A percentile compares a stretch with the other conserved stretches of the same genome.
Conservation (phyloP, 305 asterid species). For the Ilex paraguariensis region DNA sequence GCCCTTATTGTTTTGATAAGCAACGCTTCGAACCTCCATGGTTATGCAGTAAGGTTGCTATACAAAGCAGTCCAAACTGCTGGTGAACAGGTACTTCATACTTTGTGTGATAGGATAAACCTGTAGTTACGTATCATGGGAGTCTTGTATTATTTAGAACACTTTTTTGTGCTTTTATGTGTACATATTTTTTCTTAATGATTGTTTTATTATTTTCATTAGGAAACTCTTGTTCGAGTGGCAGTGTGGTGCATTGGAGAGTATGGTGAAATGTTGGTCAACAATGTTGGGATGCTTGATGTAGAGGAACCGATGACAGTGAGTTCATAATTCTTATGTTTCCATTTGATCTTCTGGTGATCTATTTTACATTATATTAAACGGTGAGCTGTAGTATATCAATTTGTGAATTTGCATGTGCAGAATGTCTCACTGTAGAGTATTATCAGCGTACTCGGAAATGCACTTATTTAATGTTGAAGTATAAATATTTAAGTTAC, state of each 20-base stretch:
- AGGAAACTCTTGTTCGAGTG: slow-evolving; percentile 94
- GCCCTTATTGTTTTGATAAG: slow-evolving; percentile 84
- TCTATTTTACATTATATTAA: neutral
- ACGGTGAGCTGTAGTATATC: neutral
- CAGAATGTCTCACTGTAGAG: neutral
- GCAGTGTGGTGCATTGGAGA: slow-evolving; percentile 99
- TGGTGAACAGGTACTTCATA: slow-evolving; percentile 59
- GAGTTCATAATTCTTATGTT: slow-evolving; percentile 36
- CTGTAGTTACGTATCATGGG: neutral
- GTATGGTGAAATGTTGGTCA: slow-evolving; percentile 85
- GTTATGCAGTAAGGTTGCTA: slow-evolving; percentile 76
- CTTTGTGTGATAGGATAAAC: too few species aligned
- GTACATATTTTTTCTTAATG: neutral
- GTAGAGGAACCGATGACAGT: slow-evolving; percentile 83
- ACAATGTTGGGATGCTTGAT: slow-evolving; percentile 69
- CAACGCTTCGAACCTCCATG: slow-evolving; percentile 92
- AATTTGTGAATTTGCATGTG: neutral
- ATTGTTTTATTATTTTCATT: slow-evolving; percentile 18
- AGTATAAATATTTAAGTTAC: too few species aligned
- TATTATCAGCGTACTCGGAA: neutral
- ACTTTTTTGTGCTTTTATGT: neutral
- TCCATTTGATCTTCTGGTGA: neutral
- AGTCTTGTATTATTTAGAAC: neutral
- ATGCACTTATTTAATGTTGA: too few species aligned
- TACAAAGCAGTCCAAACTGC: slow-evolving; percentile 71